Evolutionary conservation across 345 rosid species (phyloP), one percentile per base, ranked within the genome.

Genomic region (Sonneratia alba): DNA sequence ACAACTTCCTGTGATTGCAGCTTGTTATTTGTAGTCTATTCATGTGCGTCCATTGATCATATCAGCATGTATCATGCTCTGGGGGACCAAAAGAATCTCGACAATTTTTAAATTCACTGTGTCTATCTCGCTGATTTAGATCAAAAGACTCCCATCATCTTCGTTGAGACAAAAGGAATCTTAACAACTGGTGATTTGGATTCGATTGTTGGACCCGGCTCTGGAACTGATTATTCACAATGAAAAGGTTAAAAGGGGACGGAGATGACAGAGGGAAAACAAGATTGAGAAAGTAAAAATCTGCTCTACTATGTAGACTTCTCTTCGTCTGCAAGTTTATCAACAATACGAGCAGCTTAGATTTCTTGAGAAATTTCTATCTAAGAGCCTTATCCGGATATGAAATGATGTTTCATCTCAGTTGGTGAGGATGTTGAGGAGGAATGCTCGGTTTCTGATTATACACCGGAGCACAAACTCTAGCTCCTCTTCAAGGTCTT

Each of bases 391-490:
- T 53, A 19, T 12, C 0, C 4, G 18, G 9, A 12, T 27, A 27
- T 1, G 36, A 1, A 6, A 57, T 55, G 15, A n/a, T 13, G 11
- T 42, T 8, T 22, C 16, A 15, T 51, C n/a, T 34, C 62, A 74
- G 22, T 69, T 47, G 43, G 70, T 80, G n/a, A 79, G 66, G 68
- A 69, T 75, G 56, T 83, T 85, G 67, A 86, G 88, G 69, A 86
- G 43, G 12, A 82, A 81, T 34, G 75, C 90, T 76, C 86, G 82
- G 51, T 75, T 74, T 79, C 82, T 86, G 42, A 85, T 83, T 79
- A 85, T 66, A 27, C 72, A 66, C 76, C 76, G 86, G 13, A 75
- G 77, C 19, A 82, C 71, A 66, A 70, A 51, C 21, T 86, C 85
- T 57, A 76, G 43, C 48, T 80, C 85, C 27, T 79, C 80, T 78